phyloP scores from a whole-genome alignment of 2,329 filamentous ascomycete genomes.

The Aaosphaeria arxii region DNA sequence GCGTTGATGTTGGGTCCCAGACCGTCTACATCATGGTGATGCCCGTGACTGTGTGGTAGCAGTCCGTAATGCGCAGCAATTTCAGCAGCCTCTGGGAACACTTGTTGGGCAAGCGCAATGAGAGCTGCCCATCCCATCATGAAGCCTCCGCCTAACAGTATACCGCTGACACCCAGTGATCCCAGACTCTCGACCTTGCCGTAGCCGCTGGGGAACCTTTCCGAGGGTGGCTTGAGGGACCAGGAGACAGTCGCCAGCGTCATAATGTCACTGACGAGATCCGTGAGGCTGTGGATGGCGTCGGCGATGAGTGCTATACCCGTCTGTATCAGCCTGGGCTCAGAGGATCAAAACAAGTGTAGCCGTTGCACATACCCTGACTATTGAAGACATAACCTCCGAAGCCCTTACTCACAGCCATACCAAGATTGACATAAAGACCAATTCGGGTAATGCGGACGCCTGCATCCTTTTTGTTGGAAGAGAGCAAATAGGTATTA shows the following conservation, averaged over 20 bases:
- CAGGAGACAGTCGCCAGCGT: constrained; percentile 93
- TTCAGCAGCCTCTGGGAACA: constrained; percentile 47
- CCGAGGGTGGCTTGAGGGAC: constrained; percentile 80
- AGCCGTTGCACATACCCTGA: constrained; percentile 49
- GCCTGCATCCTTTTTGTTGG: constrained; percentile 85
- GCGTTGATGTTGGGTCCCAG: constrained; percentile 83
- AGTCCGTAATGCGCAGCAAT: constrained; percentile 42
- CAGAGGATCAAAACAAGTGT: too few relatives aligned
- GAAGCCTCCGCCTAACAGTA: constrained; percentile 83
- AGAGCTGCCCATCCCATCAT: constrained; percentile 76
- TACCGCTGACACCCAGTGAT: constrained; percentile 85
- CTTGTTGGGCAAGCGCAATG: constrained; percentile 56
- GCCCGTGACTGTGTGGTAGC: constrained; percentile 56
- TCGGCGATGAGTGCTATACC: constrained; percentile 75
- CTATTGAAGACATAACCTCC: constrained; percentile 95
- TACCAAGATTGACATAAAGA: constrained; percentile 83
- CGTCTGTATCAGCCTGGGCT: not conserved
- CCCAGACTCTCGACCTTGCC: constrained; percentile 98
- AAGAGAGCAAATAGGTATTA: constrained; percentile 76
- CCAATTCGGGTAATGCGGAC: constrained; percentile 91
- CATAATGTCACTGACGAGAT: constrained; percentile 91
- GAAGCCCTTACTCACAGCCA: constrained; percentile 89
- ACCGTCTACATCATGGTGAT: constrained; percentile 60
- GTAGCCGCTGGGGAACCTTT: constrained; percentile 84
- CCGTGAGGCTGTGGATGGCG: constrained; percentile 91